Conservation (phyloP, 148 eudicot genomes). For the Amaranthus hypochondriacus region DNA sequence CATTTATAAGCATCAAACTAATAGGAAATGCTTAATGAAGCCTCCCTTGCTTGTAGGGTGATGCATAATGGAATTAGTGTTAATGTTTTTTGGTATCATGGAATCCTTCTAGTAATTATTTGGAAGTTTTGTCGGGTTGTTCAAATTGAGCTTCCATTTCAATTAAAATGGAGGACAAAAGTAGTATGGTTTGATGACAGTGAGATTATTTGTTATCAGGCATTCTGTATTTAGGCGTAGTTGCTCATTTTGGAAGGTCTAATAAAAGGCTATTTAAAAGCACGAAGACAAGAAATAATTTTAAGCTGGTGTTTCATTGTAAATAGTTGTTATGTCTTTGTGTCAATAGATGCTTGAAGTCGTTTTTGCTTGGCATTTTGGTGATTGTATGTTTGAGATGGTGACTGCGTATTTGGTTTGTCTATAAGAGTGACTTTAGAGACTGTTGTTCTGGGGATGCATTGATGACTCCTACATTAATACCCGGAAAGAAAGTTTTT, state of each 20-base stretch:
- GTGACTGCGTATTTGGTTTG: not conserved
- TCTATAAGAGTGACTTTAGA: not conserved
- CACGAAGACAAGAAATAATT: not conserved
- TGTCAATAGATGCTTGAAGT: not conserved
- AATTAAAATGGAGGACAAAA: not conserved
- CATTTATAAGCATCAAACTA: too few relatives aligned
- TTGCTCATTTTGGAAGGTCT: too few relatives aligned
- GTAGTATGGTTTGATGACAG: not conserved
- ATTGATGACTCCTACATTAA: not conserved
- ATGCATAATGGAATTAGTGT: too few relatives aligned
- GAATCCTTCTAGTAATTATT: not conserved
- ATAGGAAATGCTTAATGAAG: too few relatives aligned
- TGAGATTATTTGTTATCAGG: not conserved
- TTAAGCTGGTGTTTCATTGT: not conserved
- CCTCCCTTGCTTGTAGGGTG: too few relatives aligned
- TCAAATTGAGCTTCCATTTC: not conserved
- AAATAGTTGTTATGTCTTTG: not conserved
- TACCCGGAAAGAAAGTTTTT: not conserved
- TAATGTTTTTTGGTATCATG: too few relatives aligned
- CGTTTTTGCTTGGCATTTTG: not conserved
- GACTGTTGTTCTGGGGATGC: not conserved
- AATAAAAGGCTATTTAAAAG: not conserved
- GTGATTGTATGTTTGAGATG: not conserved
- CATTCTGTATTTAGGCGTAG: too few relatives aligned
- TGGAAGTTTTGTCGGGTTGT: not conserved